A percentile compares a stretch with the other conserved stretches of the same genome.
Evolutionary conservation across 225 moss, liverwort and hornwort genomes (phyloP).

Genomic region (Pleurozium schreberi): DNA sequence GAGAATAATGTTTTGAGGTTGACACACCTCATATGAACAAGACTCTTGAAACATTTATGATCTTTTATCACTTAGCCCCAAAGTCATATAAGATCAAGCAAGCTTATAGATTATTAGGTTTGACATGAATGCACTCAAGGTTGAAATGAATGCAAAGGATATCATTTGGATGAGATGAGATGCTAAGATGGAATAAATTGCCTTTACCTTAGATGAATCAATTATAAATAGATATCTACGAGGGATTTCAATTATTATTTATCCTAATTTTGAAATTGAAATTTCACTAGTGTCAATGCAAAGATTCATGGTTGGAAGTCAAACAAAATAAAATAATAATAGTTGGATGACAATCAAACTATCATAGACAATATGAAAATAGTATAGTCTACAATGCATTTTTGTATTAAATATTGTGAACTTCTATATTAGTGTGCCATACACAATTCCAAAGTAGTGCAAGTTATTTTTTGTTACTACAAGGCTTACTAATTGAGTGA

Average conservation of each 20-base stretch:
- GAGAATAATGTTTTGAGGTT: neutral
- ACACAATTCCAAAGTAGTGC: neutral
- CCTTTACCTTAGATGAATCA: neutral
- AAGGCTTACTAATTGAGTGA: neutral
- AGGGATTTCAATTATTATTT: neutral
- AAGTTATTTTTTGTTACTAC: neutral
- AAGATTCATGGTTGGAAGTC: neutral
- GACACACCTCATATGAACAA: neutral
- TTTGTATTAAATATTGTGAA: neutral
- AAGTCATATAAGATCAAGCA: neutral
- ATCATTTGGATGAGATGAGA: neutral
- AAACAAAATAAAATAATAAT: neutral
- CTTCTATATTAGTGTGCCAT: neutral
- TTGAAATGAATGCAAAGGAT: neutral
- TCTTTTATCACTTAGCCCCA: neutral
- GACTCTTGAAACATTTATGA: neutral
- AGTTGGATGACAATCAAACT: neutral
- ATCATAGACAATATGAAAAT: neutral
- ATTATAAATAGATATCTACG: neutral
- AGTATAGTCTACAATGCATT: neutral
- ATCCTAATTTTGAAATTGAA: neutral
- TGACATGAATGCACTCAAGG: no score
- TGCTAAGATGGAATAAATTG: neutral
- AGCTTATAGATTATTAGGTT: fast-evolving
- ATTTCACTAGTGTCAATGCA: neutral